These are phyloP conservation scores for Boletellus emodensis DNA, from an alignment of 768 basidiomycete species.

Conservation along the genomic window DNA sequence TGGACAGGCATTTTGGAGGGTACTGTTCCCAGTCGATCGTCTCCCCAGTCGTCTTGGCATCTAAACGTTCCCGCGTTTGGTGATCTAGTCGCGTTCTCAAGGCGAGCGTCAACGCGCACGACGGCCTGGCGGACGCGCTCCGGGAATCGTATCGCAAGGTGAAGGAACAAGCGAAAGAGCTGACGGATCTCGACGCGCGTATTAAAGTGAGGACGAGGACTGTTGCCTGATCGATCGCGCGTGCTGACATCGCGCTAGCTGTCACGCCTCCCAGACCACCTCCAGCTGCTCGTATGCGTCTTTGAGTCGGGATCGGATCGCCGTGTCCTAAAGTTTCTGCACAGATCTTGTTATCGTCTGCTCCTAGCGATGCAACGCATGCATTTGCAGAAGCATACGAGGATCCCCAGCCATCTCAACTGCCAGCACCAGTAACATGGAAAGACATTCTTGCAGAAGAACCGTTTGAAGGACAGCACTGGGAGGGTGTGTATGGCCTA, in stretches of 20 bases:
- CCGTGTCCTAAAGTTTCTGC: constrained; percentile 2
- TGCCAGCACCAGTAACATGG: constrained; percentile 58
- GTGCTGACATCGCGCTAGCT: constrained; percentile 33
- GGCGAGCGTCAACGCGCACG: constrained; percentile 63
- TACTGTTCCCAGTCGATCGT: constrained; percentile 26
- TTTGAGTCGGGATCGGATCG: no score
- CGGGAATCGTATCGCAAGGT: constrained; percentile 49
- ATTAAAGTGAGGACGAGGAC: constrained; percentile 46
- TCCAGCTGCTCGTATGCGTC: constrained; percentile 63
- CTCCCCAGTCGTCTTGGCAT: not conserved
- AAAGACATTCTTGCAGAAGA: constrained; percentile 75
- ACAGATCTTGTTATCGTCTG: constrained; percentile 54
- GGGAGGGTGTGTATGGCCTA: constrained; percentile 67
- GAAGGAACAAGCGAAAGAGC: constrained; percentile 45
- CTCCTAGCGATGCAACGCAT: constrained; percentile 48
- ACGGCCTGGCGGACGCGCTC: constrained; percentile 58
- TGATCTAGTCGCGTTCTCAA: constrained; percentile 55
- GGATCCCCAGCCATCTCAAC: constrained; percentile 29
- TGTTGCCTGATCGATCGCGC: not conserved
- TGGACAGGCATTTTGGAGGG: constrained; percentile 56
- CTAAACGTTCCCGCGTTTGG: constrained; percentile 11
- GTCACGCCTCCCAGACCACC: constrained; percentile 63
- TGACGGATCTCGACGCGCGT: constrained; percentile 60
- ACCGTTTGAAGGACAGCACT: constrained; percentile 82
- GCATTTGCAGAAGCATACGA: constrained; percentile 53